Evolutionary conservation across 805 yeast species (phyloP).

Genomic region (Metschnikowia cubensis): DNA sequence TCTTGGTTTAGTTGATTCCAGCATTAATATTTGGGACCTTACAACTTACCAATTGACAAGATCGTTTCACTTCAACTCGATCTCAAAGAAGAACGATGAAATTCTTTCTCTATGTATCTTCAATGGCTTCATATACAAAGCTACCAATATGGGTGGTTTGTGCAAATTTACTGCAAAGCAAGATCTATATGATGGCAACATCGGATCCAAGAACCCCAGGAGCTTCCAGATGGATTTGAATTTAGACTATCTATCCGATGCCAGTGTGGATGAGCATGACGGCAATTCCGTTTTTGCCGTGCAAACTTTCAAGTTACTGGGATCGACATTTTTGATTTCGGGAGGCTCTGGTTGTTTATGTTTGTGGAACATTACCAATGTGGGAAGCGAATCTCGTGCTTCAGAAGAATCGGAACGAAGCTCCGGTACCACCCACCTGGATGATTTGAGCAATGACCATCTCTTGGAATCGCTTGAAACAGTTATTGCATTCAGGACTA

Average conservation of each 20-base stretch:
- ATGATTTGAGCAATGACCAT: constrained; percentile 48
- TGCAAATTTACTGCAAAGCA: constrained; percentile 25
- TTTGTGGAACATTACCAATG: constrained; percentile 57
- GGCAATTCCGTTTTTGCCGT: constrained; percentile 49
- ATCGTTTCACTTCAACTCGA: constrained; percentile 30
- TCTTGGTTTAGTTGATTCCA: constrained; percentile 76
- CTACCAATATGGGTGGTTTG: constrained; percentile 46
- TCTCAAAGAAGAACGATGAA: constrained; percentile 18
- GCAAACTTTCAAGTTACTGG: constrained; percentile 39
- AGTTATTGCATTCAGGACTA: constrained; percentile 68
- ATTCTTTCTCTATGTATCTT: constrained; percentile 58
- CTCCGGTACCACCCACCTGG: background rate
- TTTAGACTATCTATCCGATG: background rate
- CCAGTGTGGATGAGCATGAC: constrained; percentile 9
- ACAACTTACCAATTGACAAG: constrained; percentile 69
- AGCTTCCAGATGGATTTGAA: constrained; percentile 8
- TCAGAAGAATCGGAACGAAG: background rate
- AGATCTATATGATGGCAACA: constrained; percentile 8
- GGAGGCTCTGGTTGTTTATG: constrained; percentile 73
- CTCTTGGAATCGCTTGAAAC: constrained; percentile 59
- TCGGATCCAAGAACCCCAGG: background rate
- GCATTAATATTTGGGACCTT: constrained; percentile 81
- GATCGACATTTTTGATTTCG: constrained; percentile 48
- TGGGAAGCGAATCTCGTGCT: constrained; percentile 16
- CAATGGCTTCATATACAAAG: constrained; percentile 59